Percentiles rank a stretch among this genome's conserved stretches.
These are phyloP conservation scores for Panellus pusillus DNA, from an alignment of 768 basidiomycete species.

Conservation along the genomic window DNA sequence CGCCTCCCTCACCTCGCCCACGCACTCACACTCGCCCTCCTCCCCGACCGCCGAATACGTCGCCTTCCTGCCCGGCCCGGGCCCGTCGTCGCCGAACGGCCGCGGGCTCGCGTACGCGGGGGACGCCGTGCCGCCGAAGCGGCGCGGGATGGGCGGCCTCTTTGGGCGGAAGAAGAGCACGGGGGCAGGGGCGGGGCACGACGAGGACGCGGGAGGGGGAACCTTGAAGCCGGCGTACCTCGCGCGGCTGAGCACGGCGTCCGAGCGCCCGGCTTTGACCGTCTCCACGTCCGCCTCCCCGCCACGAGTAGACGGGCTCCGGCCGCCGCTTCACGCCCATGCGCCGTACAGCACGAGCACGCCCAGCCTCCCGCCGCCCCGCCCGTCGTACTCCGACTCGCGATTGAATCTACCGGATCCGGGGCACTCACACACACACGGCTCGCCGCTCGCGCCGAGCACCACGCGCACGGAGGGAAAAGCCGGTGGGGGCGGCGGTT, in stretches of 20 bases:
- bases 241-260: conserved; percentile 11
- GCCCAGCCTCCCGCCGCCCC: conserved; percentile 7
- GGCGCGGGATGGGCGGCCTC: conserved; percentile 5
- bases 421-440: background rate
- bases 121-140: background rate
- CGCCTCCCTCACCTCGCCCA: background rate
- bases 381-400: background rate
- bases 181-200: no score
- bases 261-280: background rate
- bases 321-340: background rate
- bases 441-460: conserved; percentile 6
- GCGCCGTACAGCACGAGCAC: background rate
- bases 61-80: background rate
- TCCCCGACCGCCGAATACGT: conserved; percentile 15
- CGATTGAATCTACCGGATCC: background rate
- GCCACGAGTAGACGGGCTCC: no score
- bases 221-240: no score
- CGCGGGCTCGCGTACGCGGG: conserved; percentile 17
- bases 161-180: conserved; percentile 17
- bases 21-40: background rate
- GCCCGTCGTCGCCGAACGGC: conserved; percentile 15
- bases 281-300: background rate
- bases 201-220: no score
- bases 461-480: no score
- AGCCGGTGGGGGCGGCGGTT: conserved; percentile 4